Evolutionary conservation across 495 filamentous ascomycete genomes (phyloP).

Genomic region (Trichoderma erinaceum): DNA sequence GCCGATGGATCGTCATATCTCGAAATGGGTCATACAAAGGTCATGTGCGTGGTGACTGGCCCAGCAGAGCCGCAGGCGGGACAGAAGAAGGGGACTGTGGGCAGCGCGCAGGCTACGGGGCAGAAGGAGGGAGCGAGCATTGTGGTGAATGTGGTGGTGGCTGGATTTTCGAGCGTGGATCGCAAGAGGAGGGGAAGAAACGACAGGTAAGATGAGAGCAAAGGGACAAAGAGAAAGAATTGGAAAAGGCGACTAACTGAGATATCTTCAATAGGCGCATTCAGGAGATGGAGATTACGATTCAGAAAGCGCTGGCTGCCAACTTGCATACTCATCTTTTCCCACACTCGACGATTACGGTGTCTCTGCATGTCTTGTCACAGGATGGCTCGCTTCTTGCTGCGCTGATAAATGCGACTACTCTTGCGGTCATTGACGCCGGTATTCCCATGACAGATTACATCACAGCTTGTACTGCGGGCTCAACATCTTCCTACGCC

Average conservation of each 20-base stretch:
- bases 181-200: constrained; percentile 63
- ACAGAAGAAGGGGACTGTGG: constrained; percentile 23
- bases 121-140: constrained; percentile 52
- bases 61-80: constrained; percentile 56
- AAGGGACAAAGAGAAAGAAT: background rate
- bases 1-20: constrained; percentile 87
- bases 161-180: constrained; percentile 83
- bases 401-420: constrained; percentile 83
- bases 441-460: constrained; percentile 93
- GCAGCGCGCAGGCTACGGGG: constrained; percentile 39
- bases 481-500: constrained; percentile 61
- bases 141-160: constrained; percentile 76
- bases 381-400: constrained; percentile 89
- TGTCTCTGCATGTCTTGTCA: constrained; percentile 80
- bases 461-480: constrained; percentile 79
- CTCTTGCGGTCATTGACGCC: constrained; percentile 87
- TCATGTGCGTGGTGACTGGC: constrained; percentile 85
- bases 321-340: constrained; percentile 80
- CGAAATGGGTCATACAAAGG: constrained; percentile 93
- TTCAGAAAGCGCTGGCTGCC: constrained; percentile 65
- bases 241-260: background rate
- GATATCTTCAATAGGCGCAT: constrained; percentile 51
- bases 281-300: constrained; percentile 69
- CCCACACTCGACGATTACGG: constrained; percentile 76
- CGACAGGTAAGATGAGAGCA: constrained; percentile 60